Evolutionary conservation across 2,329 filamentous ascomycete genomes (phyloP).

Genomic region (Mycogone perniciosa): DNA sequence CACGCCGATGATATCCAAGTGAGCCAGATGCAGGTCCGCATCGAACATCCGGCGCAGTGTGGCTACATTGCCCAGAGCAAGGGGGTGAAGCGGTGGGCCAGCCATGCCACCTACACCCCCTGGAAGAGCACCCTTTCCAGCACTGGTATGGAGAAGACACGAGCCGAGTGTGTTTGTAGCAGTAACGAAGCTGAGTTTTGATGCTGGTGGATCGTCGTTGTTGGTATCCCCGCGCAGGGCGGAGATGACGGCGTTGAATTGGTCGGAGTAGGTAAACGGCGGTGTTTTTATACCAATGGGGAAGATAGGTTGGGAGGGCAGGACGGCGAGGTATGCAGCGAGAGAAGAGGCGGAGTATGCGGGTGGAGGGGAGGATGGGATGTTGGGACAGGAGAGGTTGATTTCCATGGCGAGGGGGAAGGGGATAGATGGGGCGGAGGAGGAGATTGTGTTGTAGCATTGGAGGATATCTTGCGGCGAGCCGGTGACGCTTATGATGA

Average conservation of each 20-base stretch:
- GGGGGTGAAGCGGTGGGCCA: conserved; percentile 63
- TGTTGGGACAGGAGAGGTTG: conserved; percentile 76
- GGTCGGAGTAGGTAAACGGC: conserved; percentile 64
- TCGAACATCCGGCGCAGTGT: conserved; percentile 58
- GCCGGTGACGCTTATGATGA: conserved; percentile 68
- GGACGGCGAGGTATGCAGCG: conserved; percentile 45
- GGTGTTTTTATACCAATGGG: conserved; percentile 64
- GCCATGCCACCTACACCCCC: conserved; percentile 65
- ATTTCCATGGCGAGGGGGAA: conserved; percentile 63
- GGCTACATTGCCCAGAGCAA: conserved; percentile 70
- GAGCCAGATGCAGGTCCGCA: conserved; percentile 36
- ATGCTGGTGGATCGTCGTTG: conserved; percentile 13
- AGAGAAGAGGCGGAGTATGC: conserved; percentile 56
- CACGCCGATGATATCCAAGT: conserved; percentile 62
- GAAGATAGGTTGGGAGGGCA: conserved; percentile 33
- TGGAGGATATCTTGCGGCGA: conserved; percentile 47
- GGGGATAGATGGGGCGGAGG: conserved; percentile 29
- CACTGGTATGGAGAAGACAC: conserved; percentile 43
- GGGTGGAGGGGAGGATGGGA: conserved; percentile 59
- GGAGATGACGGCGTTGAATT: conserved; percentile 52
- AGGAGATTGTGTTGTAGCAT: conserved; percentile 48
- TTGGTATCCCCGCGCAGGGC: conserved; percentile 34
- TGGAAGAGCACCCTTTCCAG: conserved; percentile 32
- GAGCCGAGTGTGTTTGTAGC: conserved; percentile 67
- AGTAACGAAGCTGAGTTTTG: conserved; percentile 58